Base-by-base conservation (phyloP, 371 early-diverging fungal genomes). In the Fennellomyces sp. region DNA sequence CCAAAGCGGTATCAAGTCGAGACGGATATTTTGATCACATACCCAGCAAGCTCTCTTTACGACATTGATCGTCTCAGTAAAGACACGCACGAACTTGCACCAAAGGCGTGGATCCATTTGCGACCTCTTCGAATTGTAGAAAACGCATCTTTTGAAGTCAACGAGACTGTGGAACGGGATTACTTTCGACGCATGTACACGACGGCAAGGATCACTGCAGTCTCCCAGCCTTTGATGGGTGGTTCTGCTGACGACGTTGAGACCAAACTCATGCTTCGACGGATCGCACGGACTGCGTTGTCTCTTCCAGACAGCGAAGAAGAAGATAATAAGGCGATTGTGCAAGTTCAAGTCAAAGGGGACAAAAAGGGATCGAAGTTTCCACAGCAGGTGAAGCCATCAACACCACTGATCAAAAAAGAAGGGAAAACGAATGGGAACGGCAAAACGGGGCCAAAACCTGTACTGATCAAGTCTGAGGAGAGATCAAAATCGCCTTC, bases 161-260 rank as follows among this genome's bases (percentile, higher is more conserved):
- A 78, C 25, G 75, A 78, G 23, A 36, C 69, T 0, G 69, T 75
- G 38, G 73, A 78, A 28, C 66, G 78, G 4, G 78, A 75, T 35
- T 73, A 70, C 33, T 75, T 78, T 61, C 65, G 63, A 48, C 66
- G 75, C 1, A 69, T 77, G 68, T 76, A 71, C 66, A 72, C 81
- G 0, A 80, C 81, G 0, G 64, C 70, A 3, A 73, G 70, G 42
- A 67, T 78, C 58, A 42, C 52, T n/a, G 56, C 69, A 2, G 63
- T 62, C 0, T 71, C 72, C 17, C 68, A 72, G 30, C 59, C 52
- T 10, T 51, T 53, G 45, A 60, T 7, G 45, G 45, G 12, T 10
- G 21, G 5, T 45, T 45, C 45, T 45, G 17, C 45, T 21, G 63
- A 52, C 5, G 53, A 52, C 48, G 33, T 52, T 13, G 60, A 60